A percentile compares a stretch with the other conserved stretches of the same genome.
Evolutionary conservation across 2,329 filamentous ascomycete species (phyloP).

Genomic region (Aspergillus novofumigatus): DNA sequence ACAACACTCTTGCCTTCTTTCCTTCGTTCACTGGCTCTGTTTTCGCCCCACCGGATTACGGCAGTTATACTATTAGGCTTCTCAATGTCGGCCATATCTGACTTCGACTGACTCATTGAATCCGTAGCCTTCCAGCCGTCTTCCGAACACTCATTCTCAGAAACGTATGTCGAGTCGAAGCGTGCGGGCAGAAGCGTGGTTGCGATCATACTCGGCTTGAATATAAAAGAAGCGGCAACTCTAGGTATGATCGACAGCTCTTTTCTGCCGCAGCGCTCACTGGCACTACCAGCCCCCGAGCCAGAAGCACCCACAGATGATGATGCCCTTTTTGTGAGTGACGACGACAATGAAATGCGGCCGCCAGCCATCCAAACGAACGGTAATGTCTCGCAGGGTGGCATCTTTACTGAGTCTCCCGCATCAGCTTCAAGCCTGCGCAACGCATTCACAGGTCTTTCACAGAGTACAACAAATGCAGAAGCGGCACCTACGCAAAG

Average conservation of each 20-base stretch:
- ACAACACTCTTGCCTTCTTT: constrained; percentile 16
- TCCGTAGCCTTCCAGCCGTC: constrained; percentile 39
- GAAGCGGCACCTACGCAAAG: not conserved
- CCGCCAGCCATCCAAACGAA: constrained; percentile 17
- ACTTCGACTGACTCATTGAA: constrained; percentile 15
- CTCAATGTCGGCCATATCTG: not conserved
- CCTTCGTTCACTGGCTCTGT: constrained; percentile 3
- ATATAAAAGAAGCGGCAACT: constrained; percentile 47
- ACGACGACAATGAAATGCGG: constrained; percentile 31
- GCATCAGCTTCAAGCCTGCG: constrained; percentile 12
- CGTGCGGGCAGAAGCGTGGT: constrained; percentile 52
- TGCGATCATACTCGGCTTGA: constrained; percentile 55
- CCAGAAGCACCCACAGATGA: constrained; percentile 28
- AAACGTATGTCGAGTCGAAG: constrained; percentile 55
- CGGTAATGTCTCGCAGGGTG: constrained; percentile 11
- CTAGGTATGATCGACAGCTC: constrained; percentile 48
- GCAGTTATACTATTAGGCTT: not conserved
- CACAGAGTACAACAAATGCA: constrained; percentile 5
- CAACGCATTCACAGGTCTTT: constrained; percentile 19
- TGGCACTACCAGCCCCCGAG: constrained; percentile 19
- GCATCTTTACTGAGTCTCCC: constrained; percentile 5
- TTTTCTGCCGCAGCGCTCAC: constrained; percentile 27
- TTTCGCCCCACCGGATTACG: not conserved
- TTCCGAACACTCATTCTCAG: constrained; percentile 52
- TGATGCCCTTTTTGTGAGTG: constrained; percentile 37